A percentile compares a stretch with the other conserved stretches of the same genome.
Conservation (phyloP, 2,329 filamentous ascomycete genomes). For the Rachicladosporium sp. region DNA sequence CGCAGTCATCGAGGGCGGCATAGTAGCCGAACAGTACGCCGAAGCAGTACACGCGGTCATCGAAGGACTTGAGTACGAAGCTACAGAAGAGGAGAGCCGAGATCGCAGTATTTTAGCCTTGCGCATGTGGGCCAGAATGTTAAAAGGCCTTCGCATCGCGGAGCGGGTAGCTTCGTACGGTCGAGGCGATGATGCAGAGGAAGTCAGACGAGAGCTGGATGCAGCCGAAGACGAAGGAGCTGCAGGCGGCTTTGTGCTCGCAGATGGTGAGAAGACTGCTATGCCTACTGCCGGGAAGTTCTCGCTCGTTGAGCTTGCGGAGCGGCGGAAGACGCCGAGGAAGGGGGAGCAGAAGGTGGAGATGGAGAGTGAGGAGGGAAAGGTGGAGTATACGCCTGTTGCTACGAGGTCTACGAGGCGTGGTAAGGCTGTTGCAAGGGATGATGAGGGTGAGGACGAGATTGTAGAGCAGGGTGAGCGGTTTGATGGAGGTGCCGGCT, state of each 20-base stretch:
- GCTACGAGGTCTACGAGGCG: no score
- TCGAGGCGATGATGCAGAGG: constrained; percentile 1
- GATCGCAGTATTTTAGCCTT: constrained; percentile 38
- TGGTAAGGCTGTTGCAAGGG: not conserved
- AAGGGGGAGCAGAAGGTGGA: constrained; percentile 11
- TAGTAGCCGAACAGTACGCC: constrained; percentile 59
- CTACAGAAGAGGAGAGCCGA: constrained; percentile 50
- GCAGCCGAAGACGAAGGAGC: no score
- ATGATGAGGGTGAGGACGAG: constrained; percentile 10
- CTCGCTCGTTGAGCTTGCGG: constrained; percentile 9
- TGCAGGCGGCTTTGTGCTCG: constrained; percentile 8
- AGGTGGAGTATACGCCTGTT: constrained; percentile 15
- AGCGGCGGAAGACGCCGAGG: constrained; percentile 4
- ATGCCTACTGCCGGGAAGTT: constrained; percentile 14
- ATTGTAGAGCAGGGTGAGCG: not conserved
- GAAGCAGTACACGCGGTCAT: constrained; percentile 63
- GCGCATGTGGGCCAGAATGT: constrained; percentile 46
- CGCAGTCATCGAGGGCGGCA: constrained; percentile 64
- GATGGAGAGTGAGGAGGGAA: constrained; percentile 19
- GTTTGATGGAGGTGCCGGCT: constrained; percentile 12
- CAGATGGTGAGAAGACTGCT: constrained; percentile 5
- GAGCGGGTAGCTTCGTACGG: constrained; percentile 55
- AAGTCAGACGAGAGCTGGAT: not conserved
- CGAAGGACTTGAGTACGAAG: constrained; percentile 52
- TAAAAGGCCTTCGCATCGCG: constrained; percentile 54